Evolutionary conservation across 164 flowering plant species (phyloP), one percentile per base, ranked within the genome.

Genomic region (Taxillus chinensis): DNA sequence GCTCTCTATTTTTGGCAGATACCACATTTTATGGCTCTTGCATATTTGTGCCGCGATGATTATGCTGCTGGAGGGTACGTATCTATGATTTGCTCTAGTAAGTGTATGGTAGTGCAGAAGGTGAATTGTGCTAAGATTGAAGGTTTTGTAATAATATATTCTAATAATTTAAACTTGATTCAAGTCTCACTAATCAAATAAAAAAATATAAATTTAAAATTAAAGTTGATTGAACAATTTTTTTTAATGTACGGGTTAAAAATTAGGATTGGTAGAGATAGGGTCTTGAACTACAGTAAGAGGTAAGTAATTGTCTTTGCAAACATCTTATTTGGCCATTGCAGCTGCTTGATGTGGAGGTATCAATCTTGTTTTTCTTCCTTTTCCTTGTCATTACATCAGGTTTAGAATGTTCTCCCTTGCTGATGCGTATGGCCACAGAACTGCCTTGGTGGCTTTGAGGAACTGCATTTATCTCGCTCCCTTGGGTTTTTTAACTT

Each of bases 11-110:
- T 93, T 74, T 93, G 98, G 98, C 98, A 93, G 67, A 71, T 93
- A 72, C 98, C 98, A 27, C 98, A 93, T 77, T 93, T 93, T 71
- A 93, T 93, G 98, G 97, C 98, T 56, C 90, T 92, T 41, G 98
- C 97, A 45, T 88, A 86, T 68, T 66, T 90, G 74, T 92, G 97
- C 67, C 93, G 98, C 52, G 63, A 78, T 55, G 98, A 92, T 74
- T 92, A 92, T 79, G 95, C 90, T 66, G 90, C 83, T 71, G 98
- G 98, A 77, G 97, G 98, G 98, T 92, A 84, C 68, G 80, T 27
- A 12, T 56, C 11, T 62, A 51, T 55, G 7, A 3, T 54, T 27
- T 54, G 4, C 39, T 54, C 37, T 54, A 7, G 2, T 7, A 48
- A 8, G 0, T 54, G 45, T 51, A 5, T 11, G 2, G 27, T 27